Conservation (phyloP, 495 filamentous ascomycete genomes). For the Penicillium psychrofluorescens region DNA sequence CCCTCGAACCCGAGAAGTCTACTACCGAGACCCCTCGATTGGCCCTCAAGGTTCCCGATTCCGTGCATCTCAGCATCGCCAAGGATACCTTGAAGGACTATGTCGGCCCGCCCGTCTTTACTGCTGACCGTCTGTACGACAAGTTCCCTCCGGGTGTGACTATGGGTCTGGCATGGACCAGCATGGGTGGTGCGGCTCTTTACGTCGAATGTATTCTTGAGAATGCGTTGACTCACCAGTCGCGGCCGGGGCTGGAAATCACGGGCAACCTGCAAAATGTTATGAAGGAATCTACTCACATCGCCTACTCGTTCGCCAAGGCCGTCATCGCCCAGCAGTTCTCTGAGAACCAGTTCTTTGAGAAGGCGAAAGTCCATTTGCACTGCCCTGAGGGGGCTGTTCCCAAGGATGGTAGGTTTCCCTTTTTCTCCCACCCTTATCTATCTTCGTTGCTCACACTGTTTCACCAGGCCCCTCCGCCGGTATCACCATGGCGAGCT, state of each 20-base stretch:
- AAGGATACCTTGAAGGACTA: conserved; percentile 95
- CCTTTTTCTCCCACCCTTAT: not conserved
- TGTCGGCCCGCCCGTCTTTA: conserved; percentile 93
- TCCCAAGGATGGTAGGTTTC: conserved; percentile 72
- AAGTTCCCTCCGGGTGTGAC: conserved; percentile 92
- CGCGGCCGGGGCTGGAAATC: conserved; percentile 71
- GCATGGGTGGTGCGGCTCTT: conserved; percentile 90
- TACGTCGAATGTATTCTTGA: conserved; percentile 98
- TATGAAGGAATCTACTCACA: conserved; percentile 93
- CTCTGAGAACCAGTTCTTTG: conserved; percentile 88
- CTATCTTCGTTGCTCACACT: conserved; percentile 9
- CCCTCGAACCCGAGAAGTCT: conserved; percentile 55
- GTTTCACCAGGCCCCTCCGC: conserved; percentile 63
- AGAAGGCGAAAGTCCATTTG: conserved; percentile 90
- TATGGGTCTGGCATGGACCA: conserved; percentile 99
- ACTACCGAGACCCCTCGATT: conserved; percentile 71
- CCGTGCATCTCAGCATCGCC: conserved; percentile 77
- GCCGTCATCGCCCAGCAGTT: conserved; percentile 76
- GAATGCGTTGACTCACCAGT: conserved; percentile 60
- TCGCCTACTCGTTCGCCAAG: conserved; percentile 96
- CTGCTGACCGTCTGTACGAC: conserved; percentile 91
- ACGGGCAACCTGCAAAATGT: conserved; percentile 94
- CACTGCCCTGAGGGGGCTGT: conserved; percentile 98
- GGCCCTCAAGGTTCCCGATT: conserved; percentile 78
- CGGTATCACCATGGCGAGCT: conserved; percentile 95